Evolutionary conservation across 305 asterid species (phyloP).

Genomic region (Ajuga reptans): DNA sequence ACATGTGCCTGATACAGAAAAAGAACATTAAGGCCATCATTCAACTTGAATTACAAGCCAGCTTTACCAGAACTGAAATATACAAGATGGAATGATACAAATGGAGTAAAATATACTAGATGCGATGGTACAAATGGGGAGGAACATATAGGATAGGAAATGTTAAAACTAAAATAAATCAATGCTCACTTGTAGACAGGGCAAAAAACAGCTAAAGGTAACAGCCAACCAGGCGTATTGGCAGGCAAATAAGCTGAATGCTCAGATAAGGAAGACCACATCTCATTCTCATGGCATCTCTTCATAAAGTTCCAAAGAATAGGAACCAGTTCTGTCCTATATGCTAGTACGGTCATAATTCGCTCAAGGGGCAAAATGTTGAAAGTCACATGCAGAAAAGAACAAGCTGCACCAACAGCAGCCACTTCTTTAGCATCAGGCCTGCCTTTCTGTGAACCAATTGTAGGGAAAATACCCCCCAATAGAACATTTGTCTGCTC

Average conservation of each 20-base stretch:
- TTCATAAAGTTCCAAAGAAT: constrained; percentile 84
- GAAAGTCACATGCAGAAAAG: constrained; percentile 70
- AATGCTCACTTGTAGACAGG: constrained; percentile 81
- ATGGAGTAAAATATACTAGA: constrained; percentile 6
- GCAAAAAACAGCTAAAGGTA: constrained; percentile 89
- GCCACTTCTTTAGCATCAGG: constrained; percentile 52
- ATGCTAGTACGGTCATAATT: constrained; percentile 83
- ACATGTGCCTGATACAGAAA: constrained; percentile 74
- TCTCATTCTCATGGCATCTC: constrained; percentile 64
- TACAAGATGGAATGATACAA: neutral
- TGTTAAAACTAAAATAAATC: constrained; percentile 10
- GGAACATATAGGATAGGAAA: neutral
- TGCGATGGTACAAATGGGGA: neutral
- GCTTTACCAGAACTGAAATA: constrained; percentile 8
- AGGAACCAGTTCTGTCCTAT: constrained; percentile 83
- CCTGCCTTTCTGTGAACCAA: constrained; percentile 39
- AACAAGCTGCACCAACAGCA: constrained; percentile 82
- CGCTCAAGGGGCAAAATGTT: constrained; percentile 78
- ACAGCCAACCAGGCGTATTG: constrained; percentile 76
- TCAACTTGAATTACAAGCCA: constrained; percentile 20
- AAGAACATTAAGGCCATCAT: constrained; percentile 15
- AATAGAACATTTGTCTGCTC: constrained; percentile 70
- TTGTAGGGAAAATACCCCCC: constrained; percentile 42
- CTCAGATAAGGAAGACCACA: constrained; percentile 70
- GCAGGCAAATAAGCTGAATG: constrained; percentile 59